A percentile compares a stretch with the other conserved stretches of the same genome.
Evolutionary conservation across 306 rosid species (phyloP).

Genomic region (Gastrolobium villosum): DNA sequence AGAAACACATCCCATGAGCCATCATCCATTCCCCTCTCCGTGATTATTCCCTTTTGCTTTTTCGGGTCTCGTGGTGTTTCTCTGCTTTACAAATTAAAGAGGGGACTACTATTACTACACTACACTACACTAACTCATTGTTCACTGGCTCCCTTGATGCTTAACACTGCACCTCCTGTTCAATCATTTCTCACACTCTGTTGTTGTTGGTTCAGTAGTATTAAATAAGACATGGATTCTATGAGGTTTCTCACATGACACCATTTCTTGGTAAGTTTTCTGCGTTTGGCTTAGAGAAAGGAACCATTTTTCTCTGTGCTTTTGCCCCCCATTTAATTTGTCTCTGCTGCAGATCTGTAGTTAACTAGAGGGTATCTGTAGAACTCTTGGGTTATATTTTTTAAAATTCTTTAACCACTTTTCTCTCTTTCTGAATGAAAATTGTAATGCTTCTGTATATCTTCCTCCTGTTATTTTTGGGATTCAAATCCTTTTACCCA

Average conservation of each 20-base stretch:
- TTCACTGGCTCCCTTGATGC: conserved; percentile 79
- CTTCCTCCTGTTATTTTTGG: conserved; percentile 40
- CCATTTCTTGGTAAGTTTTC: conserved; percentile 52
- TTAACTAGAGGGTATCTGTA: conserved; percentile 23
- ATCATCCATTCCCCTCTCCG: conserved; percentile 33
- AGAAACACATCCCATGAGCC: conserved; percentile 56
- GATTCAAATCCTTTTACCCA: conserved; percentile 38
- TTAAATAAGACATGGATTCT: conserved; percentile 52
- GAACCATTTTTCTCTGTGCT: conserved; percentile 22
- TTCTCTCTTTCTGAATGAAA: conserved; percentile 24
- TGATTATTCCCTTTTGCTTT: conserved; percentile 34
- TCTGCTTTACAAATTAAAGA: conserved; percentile 55
- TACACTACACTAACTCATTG: conserved; percentile 52
- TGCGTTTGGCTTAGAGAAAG: conserved; percentile 41
- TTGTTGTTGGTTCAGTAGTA: conserved; percentile 45
- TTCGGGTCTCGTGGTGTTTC: conserved; percentile 53
- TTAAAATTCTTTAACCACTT: conserved; percentile 40
- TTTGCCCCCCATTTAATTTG: conserved; percentile 26
- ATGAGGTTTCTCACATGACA: conserved; percentile 43
- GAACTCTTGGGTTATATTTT: conserved; percentile 38
- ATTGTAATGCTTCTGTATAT: not conserved
- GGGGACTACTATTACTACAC: not conserved
- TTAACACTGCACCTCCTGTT: conserved; percentile 61
- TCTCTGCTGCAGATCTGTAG: conserved; percentile 47
- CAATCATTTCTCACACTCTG: conserved; percentile 60